These are phyloP conservation scores for Pestalotiopsis sp. DNA, from an alignment of 2,329 filamentous ascomycete species.

Conservation along the genomic window DNA sequence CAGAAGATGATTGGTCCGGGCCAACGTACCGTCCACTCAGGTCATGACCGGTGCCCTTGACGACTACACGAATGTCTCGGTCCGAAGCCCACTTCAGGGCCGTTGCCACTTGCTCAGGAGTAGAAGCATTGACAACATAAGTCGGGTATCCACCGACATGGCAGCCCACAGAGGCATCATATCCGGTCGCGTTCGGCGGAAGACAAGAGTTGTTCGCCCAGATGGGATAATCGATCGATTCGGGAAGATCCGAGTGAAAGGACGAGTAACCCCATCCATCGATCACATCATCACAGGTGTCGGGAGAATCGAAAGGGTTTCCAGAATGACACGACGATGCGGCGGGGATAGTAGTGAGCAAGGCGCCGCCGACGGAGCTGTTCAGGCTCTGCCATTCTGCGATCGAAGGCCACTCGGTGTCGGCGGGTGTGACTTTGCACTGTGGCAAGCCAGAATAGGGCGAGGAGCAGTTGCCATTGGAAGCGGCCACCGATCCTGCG, in stretches of 20 bases:
- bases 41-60: slow-evolving; percentile 7
- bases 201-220: slow-evolving; percentile 40
- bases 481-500: background rate
- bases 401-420: background rate
- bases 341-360: slow-evolving; percentile 34
- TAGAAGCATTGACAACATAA: slow-evolving; percentile 4
- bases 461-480: background rate
- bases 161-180: slow-evolving; percentile 27
- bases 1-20: background rate
- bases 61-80: background rate
- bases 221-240: slow-evolving; percentile 32
- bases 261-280: background rate
- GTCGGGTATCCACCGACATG: slow-evolving; percentile 22
- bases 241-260: slow-evolving; percentile 15
- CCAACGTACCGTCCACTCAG: slow-evolving; percentile 27
- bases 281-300: background rate
- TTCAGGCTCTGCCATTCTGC: slow-evolving; percentile 29
- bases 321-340: slow-evolving; percentile 29
- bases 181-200: slow-evolving; percentile 33
- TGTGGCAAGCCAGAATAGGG: background rate
- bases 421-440: background rate
- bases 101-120: background rate
- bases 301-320: slow-evolving; percentile 14
- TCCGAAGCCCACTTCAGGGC: background rate
- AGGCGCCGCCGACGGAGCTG: slow-evolving; percentile 26